Percentiles rank a stretch among this genome's conserved stretches.
Conservation (phyloP, 2,329 filamentous ascomycete genomes). For the Fusarium sp. region DNA sequence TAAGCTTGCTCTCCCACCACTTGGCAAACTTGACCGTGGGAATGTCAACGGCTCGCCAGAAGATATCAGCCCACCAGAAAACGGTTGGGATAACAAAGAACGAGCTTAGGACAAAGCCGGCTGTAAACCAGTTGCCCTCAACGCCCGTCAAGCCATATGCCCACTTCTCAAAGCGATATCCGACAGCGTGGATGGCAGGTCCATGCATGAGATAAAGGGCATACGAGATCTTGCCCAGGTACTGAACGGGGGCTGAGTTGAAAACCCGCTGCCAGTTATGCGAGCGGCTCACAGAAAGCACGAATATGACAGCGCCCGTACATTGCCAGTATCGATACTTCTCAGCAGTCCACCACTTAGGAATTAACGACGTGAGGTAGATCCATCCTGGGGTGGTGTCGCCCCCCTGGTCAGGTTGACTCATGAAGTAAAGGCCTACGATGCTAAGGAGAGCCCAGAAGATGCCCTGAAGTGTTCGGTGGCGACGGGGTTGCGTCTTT, state of each 20-base stretch:
- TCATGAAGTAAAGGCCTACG: conserved; percentile 64
- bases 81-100: conserved; percentile 63
- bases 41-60: conserved; percentile 67
- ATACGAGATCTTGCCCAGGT: conserved; percentile 71
- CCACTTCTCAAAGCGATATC: conserved; percentile 64
- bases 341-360: conserved; percentile 61
- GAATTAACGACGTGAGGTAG: conserved; percentile 61
- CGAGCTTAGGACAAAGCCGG: conserved; percentile 61
- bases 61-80: conserved; percentile 68
- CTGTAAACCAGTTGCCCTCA: conserved; percentile 59
- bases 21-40: conserved; percentile 68
- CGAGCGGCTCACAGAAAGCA: conserved; percentile 62
- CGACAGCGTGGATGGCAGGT: conserved; percentile 64
- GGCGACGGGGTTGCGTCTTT: conserved; percentile 18
- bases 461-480: conserved; percentile 27
- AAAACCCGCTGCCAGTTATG: conserved; percentile 63
- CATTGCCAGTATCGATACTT: conserved; percentile 69
- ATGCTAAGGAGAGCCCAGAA: conserved; percentile 60
- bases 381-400: conserved; percentile 67
- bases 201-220: conserved; percentile 73
- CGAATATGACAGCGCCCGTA: conserved; percentile 64
- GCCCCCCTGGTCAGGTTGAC: conserved; percentile 52
- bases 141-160: conserved; percentile 62
- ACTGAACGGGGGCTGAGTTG: conserved; percentile 63
- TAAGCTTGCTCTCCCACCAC: conserved; percentile 63